Base-by-base conservation (phyloP, 163 green algal species). In the Volvox carteri region DNA sequence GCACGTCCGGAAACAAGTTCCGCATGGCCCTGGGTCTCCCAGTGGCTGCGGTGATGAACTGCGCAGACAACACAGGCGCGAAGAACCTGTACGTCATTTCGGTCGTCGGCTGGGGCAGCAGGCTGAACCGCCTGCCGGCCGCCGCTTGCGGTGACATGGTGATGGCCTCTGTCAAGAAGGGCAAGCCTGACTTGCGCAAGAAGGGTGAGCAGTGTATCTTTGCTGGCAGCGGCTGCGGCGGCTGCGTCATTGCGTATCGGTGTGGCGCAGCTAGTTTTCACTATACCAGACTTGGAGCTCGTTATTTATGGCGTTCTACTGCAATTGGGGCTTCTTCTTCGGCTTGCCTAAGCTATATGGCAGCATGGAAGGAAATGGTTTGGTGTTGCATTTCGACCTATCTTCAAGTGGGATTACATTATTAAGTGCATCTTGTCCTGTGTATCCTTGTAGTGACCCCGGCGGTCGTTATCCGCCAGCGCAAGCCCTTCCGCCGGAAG, bases 41-140 rank as follows among this genome's bases (percentile, higher is more conserved):
- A 50, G 97, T 99, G 87, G 98, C 93, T 35, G 98, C 98, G 50
- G 93, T 98, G 25, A 98, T 99, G 90, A 99, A 99, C 95, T 99
- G 98, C 94, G 98, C 98, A 41, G 98, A 99, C 95, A 99, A 99
- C 95, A 98, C 97, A 1, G 98, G 97, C 60, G 98, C 96, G 70
- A 99, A 99, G 97, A 99, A 99, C 96, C 95, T 99, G 90, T 99
- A 99, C 95, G 94, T 99, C 88, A 99, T 99, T 90, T 95, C 96
- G 14, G 98, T 99, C 46, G 92, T 94, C 73, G 97, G 98, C 86
- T 99, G 95, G 95, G 98, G 98, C 75, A 95, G 97, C 19, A 95
- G 98, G 74, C 95, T 99, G 42, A 99, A 99, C 95, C 95, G 97
- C 68, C 94, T 99, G 94, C 98, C 98, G 25, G 90, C 95, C 65